These are phyloP conservation scores for Athelia psychrophila DNA, from an alignment of 1,284 basidiomycete genomes.

Conservation along the genomic window DNA sequence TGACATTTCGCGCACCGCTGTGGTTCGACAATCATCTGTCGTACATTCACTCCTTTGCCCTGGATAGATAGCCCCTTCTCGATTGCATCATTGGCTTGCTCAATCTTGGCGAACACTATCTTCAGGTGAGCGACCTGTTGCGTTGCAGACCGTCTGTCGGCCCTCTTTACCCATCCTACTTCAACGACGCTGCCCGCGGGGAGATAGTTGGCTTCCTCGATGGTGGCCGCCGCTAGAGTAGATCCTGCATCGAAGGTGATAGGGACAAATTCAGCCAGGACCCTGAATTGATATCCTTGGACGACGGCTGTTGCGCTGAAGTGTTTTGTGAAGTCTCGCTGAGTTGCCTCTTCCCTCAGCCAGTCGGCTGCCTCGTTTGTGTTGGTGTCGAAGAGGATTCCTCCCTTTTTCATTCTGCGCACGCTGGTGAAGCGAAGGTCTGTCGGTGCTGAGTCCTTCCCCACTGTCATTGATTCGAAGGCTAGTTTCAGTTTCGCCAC, in stretches of 20 bases:
- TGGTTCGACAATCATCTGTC: slow-evolving; percentile 2
- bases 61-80: slow-evolving; percentile 1
- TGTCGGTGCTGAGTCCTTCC: not conserved
- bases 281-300: not conserved
- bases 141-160: not conserved
- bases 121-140: slow-evolving; percentile 8
- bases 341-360: not conserved
- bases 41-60: slow-evolving; percentile 3
- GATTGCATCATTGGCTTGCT: slow-evolving; percentile 8
- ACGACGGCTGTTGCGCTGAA: slow-evolving; percentile 1
- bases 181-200: not conserved
- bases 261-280: slow-evolving; percentile 12
- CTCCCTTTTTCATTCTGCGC: slow-evolving; percentile 1
- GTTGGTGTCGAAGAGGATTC: slow-evolving; percentile 4
- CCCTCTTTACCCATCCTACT: slow-evolving; percentile 16
- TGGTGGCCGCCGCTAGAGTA: not conserved
- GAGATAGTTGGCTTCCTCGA: slow-evolving; percentile 7
- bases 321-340: not conserved
- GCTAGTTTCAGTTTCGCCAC: not conserved
- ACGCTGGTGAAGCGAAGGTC: not conserved
- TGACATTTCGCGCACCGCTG: slow-evolving; percentile 6
- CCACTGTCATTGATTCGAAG: not conserved
- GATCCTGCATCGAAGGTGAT: slow-evolving; percentile 6
- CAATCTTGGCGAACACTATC: slow-evolving; percentile 1
- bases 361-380: slow-evolving; percentile 4